Conservation (phyloP, 176 grass and related monocot species). For the Paspalum vaginatum region DNA sequence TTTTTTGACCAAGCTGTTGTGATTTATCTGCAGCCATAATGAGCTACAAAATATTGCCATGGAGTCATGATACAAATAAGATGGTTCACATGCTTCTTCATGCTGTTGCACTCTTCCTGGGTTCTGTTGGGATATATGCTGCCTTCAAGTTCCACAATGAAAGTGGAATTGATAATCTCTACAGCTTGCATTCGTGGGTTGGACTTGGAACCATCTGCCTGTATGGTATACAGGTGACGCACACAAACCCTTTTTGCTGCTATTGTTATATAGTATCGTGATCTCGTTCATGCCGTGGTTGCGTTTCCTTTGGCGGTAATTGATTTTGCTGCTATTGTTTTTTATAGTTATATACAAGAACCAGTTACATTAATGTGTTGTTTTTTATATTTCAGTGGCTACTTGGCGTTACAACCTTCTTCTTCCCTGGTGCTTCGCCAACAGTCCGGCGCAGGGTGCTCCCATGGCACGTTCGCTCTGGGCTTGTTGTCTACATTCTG, state of each 20-base stretch:
- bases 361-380: neutral
- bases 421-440: constrained; percentile 58
- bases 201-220: constrained; percentile 72
- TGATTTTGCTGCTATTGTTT: neutral
- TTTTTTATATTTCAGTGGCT: constrained; percentile 62
- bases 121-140: constrained; percentile 65
- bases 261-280: too few relatives aligned
- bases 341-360: neutral
- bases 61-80: constrained; percentile 75
- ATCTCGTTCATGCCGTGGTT: too few relatives aligned
- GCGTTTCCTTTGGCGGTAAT: neutral
- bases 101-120: constrained; percentile 60
- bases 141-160: constrained; percentile 94
- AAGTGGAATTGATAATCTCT: constrained; percentile 71
- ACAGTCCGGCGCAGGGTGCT: constrained; percentile 29
- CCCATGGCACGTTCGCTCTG: constrained; percentile 60
- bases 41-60: constrained; percentile 76
- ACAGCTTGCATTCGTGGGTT: constrained; percentile 94
- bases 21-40: constrained; percentile 70
- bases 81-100: constrained; percentile 72
- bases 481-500: constrained; percentile 58
- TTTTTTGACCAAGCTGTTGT: constrained; percentile 29
- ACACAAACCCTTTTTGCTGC: neutral
- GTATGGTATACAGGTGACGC: constrained; percentile 73
- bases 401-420: constrained; percentile 67